Conservation (phyloP, 2,329 filamentous ascomycete species). For the Ophiostoma pallidulum region DNA sequence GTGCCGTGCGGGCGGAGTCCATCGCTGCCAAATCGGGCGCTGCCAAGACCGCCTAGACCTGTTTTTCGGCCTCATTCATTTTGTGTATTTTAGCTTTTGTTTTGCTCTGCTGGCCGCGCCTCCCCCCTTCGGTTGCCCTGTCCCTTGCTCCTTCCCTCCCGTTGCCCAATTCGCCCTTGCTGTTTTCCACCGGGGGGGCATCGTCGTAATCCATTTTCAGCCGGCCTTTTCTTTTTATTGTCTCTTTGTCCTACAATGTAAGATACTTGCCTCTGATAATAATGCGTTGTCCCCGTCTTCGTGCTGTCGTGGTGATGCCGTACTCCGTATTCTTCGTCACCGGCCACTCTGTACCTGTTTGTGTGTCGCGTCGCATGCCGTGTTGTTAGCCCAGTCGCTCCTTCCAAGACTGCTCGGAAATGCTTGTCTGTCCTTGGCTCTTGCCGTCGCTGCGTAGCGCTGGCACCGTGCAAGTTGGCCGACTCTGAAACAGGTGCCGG, state of each 20-base stretch:
- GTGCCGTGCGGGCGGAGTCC: background rate
- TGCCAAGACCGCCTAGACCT: conserved; percentile 1
- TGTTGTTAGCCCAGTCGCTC: background rate
- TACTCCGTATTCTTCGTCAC: too few relatives aligned
- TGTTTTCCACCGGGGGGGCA: too few relatives aligned
- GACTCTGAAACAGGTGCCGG: conserved; percentile 2
- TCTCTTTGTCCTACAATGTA: too few relatives aligned
- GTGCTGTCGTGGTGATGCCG: too few relatives aligned
- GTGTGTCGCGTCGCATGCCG: background rate
- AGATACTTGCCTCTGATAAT: too few relatives aligned
- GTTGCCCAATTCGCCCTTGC: background rate
- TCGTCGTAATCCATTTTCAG: too few relatives aligned
- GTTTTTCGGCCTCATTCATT: background rate
- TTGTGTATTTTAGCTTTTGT: background rate
- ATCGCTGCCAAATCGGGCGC: background rate
- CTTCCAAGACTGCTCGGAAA: conserved; percentile 7
- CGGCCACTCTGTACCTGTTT: too few relatives aligned
- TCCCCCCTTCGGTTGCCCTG: too few relatives aligned
- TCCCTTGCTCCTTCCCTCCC: background rate
- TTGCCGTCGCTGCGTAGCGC: conserved; percentile 1
- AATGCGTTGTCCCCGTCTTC: too few relatives aligned
- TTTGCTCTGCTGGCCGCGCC: background rate
- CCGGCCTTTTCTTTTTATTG: too few relatives aligned
- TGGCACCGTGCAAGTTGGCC: background rate
- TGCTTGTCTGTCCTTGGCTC: conserved; percentile 8